phyloP scores from a whole-genome alignment of 1,284 basidiomycete species.

The Pyrrhoderma noxium region DNA sequence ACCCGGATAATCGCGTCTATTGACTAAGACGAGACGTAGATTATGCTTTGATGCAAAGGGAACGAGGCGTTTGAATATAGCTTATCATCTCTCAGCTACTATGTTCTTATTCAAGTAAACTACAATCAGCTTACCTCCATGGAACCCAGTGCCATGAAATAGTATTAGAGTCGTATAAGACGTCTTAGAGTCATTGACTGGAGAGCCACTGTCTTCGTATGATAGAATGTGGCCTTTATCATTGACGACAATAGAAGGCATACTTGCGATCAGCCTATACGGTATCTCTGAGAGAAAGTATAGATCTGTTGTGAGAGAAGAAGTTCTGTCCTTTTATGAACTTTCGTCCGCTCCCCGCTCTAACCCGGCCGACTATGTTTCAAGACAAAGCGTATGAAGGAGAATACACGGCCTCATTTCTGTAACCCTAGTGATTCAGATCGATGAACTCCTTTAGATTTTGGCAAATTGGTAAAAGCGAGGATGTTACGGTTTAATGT shows the following conservation, averaged over 20 bases:
- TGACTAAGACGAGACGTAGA: slow-evolving; percentile 21
- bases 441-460: too few relatives aligned
- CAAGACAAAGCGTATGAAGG: too few relatives aligned
- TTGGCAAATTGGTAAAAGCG: too few relatives aligned
- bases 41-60: slow-evolving; percentile 18
- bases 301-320: too few relatives aligned
- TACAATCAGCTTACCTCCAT: slow-evolving; percentile 18
- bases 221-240: slow-evolving; percentile 18
- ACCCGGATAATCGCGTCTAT: slow-evolving; percentile 22
- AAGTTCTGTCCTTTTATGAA: too few relatives aligned
- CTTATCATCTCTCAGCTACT: slow-evolving; percentile 7
- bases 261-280: slow-evolving; percentile 1
- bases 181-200: background rate
- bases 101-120: background rate
- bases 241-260: slow-evolving; percentile 20
- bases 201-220: slow-evolving; percentile 22
- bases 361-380: too few relatives aligned
- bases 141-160: slow-evolving; percentile 21
- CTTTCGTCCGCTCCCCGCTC: too few relatives aligned
- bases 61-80: slow-evolving; percentile 21
- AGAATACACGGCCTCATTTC: too few relatives aligned
- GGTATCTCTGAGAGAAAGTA: too few relatives aligned
- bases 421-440: too few relatives aligned
- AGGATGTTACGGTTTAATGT: too few relatives aligned
- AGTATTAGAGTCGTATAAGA: slow-evolving; percentile 22